phyloP scores from a whole-genome alignment of 306 rosid genomes.

The Casuarina equisetifolia region DNA sequence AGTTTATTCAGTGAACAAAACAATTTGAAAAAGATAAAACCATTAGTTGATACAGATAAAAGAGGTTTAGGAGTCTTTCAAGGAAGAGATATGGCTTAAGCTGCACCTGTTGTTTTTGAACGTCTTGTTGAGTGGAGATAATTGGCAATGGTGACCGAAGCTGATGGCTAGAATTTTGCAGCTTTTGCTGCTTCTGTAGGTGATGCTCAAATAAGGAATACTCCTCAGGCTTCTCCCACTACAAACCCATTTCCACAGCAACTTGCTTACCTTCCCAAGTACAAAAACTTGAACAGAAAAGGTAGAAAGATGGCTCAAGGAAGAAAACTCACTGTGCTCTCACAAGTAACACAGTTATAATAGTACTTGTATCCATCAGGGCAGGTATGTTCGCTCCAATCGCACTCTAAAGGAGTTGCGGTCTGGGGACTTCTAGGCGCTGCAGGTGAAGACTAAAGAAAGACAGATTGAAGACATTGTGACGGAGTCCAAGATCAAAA shows the following conservation, averaged over 20 bases:
- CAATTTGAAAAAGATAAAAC: neutral
- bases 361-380: constrained; percentile 84
- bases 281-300: constrained; percentile 23
- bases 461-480: neutral
- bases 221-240: constrained; percentile 95
- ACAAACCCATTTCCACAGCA: constrained; percentile 34
- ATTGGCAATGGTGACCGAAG: constrained; percentile 31
- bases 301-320: constrained; percentile 27
- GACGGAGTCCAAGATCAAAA: neutral
- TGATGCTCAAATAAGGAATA: constrained; percentile 59
- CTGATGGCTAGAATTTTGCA: constrained; percentile 38
- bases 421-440: constrained; percentile 38
- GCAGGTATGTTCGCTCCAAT: constrained; percentile 91
- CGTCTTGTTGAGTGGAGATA: constrained; percentile 43
- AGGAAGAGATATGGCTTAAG: constrained; percentile 32
- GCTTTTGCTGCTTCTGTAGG: constrained; percentile 43
- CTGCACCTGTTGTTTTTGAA: constrained; percentile 44
- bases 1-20: neutral
- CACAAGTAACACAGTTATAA: constrained; percentile 71
- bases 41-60: constrained; percentile 23
- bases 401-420: constrained; percentile 59
- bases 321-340: constrained; percentile 70
- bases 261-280: constrained; percentile 23
- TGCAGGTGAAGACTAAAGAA: constrained; percentile 44
- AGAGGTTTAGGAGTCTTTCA: constrained; percentile 34